Evolutionary conservation across 2,329 filamentous ascomycete species (phyloP).

Genomic region (Tolypocladium pustulatum): DNA sequence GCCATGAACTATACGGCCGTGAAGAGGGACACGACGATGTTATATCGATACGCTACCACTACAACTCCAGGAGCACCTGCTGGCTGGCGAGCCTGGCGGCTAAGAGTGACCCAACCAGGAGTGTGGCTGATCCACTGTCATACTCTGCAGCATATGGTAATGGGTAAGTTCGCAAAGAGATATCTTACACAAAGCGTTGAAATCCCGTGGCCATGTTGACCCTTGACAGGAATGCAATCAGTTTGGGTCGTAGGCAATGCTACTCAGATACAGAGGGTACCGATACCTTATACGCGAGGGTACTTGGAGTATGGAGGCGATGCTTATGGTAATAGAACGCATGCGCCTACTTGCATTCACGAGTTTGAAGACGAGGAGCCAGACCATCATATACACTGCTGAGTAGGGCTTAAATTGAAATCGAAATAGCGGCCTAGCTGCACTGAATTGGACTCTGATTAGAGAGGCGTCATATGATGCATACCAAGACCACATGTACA

Average conservation of each 20-base stretch:
- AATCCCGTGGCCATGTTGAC: not conserved
- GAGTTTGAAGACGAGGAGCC: not conserved
- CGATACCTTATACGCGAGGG: slow-evolving; percentile 21
- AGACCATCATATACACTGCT: not conserved
- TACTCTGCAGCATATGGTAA: slow-evolving; percentile 45
- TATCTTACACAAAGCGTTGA: not conserved
- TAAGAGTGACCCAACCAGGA: slow-evolving; percentile 31
- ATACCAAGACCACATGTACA: too few species aligned
- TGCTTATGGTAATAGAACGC: slow-evolving; percentile 29
- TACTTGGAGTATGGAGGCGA: slow-evolving; percentile 34
- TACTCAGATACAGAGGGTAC: slow-evolving; percentile 8
- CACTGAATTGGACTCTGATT: too few species aligned
- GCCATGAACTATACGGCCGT: not conserved
- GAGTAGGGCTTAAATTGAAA: not conserved
- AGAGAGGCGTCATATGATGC: too few species aligned
- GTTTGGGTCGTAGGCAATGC: slow-evolving; percentile 15
- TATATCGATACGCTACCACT: slow-evolving; percentile 33
- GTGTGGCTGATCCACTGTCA: slow-evolving; percentile 56
- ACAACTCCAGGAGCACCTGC: slow-evolving; percentile 24
- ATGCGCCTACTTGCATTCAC: not conserved
- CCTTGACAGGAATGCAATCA: slow-evolving; percentile 12
- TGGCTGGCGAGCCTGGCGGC: slow-evolving; percentile 52
- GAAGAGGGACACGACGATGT: slow-evolving; percentile 13
- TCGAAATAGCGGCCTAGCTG: too few species aligned
- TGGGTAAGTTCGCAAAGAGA: slow-evolving; percentile 19